phyloP scores from a whole-genome alignment of 805 yeast species.

The Saccharomycopsis sp. region DNA sequence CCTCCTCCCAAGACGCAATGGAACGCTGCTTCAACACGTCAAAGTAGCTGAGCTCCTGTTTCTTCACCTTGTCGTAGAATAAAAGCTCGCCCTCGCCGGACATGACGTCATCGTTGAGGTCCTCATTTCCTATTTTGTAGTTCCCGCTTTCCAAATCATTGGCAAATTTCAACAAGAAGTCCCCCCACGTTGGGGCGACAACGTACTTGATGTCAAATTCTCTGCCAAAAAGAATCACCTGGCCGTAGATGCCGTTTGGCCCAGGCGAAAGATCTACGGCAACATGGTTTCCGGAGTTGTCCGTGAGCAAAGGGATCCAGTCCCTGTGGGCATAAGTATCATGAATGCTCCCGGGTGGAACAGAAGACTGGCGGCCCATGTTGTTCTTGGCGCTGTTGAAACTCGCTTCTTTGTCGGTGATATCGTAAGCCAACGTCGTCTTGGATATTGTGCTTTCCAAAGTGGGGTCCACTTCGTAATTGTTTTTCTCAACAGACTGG shows the following conservation, averaged over 20 bases:
- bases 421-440: slow-evolving; percentile 8
- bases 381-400: slow-evolving; percentile 1
- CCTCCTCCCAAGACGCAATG: slow-evolving; percentile 2
- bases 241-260: slow-evolving; percentile 74
- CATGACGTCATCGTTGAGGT: slow-evolving; percentile 50
- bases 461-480: slow-evolving; percentile 21
- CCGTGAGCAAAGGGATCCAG: slow-evolving; percentile 91
- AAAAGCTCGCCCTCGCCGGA: slow-evolving; percentile 32
- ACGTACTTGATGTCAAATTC: slow-evolving; percentile 88
- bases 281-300: slow-evolving; percentile 82
- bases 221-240: slow-evolving; percentile 86
- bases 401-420: slow-evolving; percentile 2
- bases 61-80: slow-evolving; percentile 13
- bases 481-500: slow-evolving; percentile 17
- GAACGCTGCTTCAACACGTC: slow-evolving; percentile 16
- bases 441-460: slow-evolving; percentile 15
- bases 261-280: slow-evolving; percentile 87
- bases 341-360: slow-evolving; percentile 71
- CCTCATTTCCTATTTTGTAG: slow-evolving; percentile 56
- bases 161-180: slow-evolving; percentile 71
- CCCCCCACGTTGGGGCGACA: slow-evolving; percentile 83
- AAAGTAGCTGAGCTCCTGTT: slow-evolving; percentile 15
- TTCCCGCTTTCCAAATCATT: slow-evolving; percentile 83
- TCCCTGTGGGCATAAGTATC: slow-evolving; percentile 75
- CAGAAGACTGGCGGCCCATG: slow-evolving; percentile 19